These are phyloP conservation scores for Chimonanthus salicifolius DNA, from an alignment of 164 flowering plant species.

Conservation along the genomic window DNA sequence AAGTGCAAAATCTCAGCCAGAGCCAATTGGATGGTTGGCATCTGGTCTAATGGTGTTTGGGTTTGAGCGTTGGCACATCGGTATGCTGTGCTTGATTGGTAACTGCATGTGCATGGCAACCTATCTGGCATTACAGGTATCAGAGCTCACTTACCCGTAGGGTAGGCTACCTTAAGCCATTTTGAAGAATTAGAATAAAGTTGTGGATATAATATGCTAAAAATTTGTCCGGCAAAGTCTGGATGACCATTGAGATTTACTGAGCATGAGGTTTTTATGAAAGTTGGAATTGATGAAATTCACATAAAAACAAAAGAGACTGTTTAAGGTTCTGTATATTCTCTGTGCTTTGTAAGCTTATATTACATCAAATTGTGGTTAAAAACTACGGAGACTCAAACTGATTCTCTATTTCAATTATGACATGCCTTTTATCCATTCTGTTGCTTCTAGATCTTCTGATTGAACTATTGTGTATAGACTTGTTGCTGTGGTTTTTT, in stretches of 20 bases:
- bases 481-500: too few relatives aligned
- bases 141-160: background rate
- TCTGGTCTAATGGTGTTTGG: slow-evolving; percentile 54
- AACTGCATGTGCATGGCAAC: slow-evolving; percentile 96
- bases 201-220: background rate
- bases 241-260: background rate
- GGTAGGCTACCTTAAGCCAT: background rate
- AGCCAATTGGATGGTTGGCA: slow-evolving; percentile 79
- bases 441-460: too few relatives aligned
- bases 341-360: background rate
- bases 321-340: background rate
- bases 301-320: background rate
- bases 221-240: background rate
- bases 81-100: slow-evolving; percentile 82
- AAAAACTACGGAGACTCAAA: too few relatives aligned
- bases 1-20: slow-evolving; percentile 78
- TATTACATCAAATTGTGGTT: too few relatives aligned
- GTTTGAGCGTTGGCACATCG: slow-evolving; percentile 72
- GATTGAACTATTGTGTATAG: too few relatives aligned
- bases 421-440: too few relatives aligned
- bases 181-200: background rate
- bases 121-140: slow-evolving; percentile 85
- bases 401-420: too few relatives aligned
- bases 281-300: background rate
- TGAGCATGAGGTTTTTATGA: background rate